phyloP scores from a whole-genome alignment of 768 basidiomycete species.

The Pisolithus tinctorius region DNA sequence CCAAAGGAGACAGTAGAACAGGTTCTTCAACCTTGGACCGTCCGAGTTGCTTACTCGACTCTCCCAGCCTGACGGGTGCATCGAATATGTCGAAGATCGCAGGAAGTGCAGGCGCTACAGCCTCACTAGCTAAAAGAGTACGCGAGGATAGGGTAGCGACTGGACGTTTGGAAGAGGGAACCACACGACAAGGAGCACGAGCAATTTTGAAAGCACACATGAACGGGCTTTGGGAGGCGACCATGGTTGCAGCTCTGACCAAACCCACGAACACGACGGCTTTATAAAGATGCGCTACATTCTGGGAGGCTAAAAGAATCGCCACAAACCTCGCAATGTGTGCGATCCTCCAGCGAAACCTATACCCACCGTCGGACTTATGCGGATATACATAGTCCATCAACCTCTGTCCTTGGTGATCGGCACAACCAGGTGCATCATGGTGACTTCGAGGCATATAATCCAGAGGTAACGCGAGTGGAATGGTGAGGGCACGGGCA shows the following conservation, averaged over 20 bases:
- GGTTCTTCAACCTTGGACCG: slow-evolving; percentile 5
- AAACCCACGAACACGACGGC: not conserved
- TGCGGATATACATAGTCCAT: slow-evolving; percentile 11
- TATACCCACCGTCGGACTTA: slow-evolving; percentile 11
- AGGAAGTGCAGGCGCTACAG: slow-evolving; percentile 14
- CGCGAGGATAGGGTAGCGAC: slow-evolving; percentile 8
- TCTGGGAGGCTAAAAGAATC: not conserved
- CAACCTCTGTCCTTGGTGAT: not conserved
- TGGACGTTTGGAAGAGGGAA: slow-evolving; percentile 10
- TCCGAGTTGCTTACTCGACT: slow-evolving; percentile 24
- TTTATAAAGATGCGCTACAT: not conserved
- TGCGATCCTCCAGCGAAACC: not conserved
- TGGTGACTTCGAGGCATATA: not conserved
- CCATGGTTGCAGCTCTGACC: slow-evolving; percentile 9
- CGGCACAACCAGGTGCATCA: no score
- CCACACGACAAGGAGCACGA: slow-evolving; percentile 5
- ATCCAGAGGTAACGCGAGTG: not conserved
- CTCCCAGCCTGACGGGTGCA: slow-evolving; percentile 35
- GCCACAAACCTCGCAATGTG: not conserved
- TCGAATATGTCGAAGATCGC: slow-evolving; percentile 49
- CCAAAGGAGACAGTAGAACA: slow-evolving; percentile 1
- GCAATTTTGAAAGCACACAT: slow-evolving; percentile 3
- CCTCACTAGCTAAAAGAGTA: slow-evolving; percentile 1
- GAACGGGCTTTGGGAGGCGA: slow-evolving; percentile 7
- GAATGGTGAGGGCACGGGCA: not conserved